phyloP scores from a whole-genome alignment of 2,329 filamentous ascomycete species.

The Penicillium hesseltinei region DNA sequence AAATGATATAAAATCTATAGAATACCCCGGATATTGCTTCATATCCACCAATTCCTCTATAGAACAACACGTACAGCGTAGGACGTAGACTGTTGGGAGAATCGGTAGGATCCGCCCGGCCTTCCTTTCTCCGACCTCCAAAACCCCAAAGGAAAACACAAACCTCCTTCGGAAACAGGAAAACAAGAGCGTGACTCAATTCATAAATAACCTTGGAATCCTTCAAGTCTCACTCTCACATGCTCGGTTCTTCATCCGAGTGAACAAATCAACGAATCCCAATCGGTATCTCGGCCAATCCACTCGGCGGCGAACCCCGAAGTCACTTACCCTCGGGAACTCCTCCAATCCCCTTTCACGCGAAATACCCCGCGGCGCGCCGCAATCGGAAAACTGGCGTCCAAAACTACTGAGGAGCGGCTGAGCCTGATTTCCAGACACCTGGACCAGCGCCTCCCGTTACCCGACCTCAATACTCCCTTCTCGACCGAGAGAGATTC shows the following conservation, averaged over 20 bases:
- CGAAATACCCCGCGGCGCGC: conserved; percentile 33
- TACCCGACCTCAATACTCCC: conserved; percentile 61
- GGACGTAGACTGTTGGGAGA: background rate
- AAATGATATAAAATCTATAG: background rate
- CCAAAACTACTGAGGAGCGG: conserved; percentile 50
- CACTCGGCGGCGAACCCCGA: conserved; percentile 29
- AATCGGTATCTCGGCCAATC: conserved; percentile 2
- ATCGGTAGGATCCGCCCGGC: conserved; percentile 20
- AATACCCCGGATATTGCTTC: background rate
- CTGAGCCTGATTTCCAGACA: conserved; percentile 62
- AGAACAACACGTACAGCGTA: conserved; percentile 18
- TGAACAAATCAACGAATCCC: conserved; percentile 12
- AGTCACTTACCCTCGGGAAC: conserved; percentile 24
- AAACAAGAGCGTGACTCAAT: conserved; percentile 2
- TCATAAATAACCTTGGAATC: background rate
- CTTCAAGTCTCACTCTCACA: background rate
- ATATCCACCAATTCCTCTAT: background rate
- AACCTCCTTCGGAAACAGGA: background rate
- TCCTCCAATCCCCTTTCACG: conserved; percentile 12
- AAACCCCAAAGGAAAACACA: conserved; percentile 1
- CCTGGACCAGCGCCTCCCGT: conserved; percentile 53
- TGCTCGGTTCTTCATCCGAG: conserved; percentile 5
- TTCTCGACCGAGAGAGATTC: conserved; percentile 60
- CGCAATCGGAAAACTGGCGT: conserved; percentile 46
- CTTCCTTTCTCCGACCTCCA: conserved; percentile 7